These are phyloP conservation scores for Globisporangium iwayamae DNA, from an alignment of 352 stramenopile genomes.

Conservation along the genomic window DNA sequence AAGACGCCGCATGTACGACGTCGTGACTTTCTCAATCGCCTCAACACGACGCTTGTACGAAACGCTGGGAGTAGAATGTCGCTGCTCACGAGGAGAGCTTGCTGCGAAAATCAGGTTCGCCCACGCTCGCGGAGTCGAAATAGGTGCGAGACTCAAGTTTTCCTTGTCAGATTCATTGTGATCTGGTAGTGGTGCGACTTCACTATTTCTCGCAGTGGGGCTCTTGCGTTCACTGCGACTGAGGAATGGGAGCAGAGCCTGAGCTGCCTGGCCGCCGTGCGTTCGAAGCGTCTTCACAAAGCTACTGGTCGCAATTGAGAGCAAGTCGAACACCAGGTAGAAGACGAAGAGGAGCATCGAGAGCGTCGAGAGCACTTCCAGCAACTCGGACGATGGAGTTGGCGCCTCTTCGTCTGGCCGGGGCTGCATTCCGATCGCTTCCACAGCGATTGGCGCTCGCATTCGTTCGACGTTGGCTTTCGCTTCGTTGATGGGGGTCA, in stretches of 20 bases:
- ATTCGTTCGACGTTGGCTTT: not conserved
- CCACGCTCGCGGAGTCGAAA: not conserved
- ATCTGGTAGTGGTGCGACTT: not conserved
- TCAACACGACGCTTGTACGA: not conserved
- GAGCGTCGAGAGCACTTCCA: constrained; percentile 18
- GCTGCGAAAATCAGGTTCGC: not conserved
- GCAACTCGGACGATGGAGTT: constrained; percentile 10
- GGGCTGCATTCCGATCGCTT: not conserved
- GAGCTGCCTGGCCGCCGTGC: not conserved
- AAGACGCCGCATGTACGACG: not conserved
- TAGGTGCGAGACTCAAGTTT: not conserved
- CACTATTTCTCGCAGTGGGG: not conserved
- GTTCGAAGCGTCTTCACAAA: not conserved
- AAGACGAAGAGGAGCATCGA: constrained; percentile 23
- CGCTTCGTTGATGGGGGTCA: not conserved
- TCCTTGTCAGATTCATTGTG: not conserved
- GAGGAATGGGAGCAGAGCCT: not conserved
- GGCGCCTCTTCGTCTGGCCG: constrained; percentile 1
- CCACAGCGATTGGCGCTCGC: not conserved
- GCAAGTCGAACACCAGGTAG: constrained; percentile 24
- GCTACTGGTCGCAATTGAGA: constrained; percentile 14
- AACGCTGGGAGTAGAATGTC: not conserved
- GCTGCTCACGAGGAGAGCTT: not conserved
- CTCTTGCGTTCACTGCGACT: constrained; percentile 11
- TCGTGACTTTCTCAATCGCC: constrained; percentile 4